Conservation (phyloP, 1,284 basidiomycete species). For the Neonothopanus nambi region DNA sequence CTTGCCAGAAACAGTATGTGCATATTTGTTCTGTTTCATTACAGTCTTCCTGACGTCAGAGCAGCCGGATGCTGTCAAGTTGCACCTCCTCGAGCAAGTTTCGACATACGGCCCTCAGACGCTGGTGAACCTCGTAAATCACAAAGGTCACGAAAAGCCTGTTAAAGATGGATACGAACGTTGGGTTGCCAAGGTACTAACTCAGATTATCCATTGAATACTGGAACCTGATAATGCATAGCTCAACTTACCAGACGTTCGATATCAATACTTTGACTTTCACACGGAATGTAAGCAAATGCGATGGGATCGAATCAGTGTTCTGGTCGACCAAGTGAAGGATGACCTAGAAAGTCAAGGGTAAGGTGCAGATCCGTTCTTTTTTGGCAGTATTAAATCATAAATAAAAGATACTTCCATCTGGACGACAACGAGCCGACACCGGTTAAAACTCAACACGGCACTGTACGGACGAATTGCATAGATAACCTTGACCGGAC, state of each 20-base stretch:
- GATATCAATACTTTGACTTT: constrained; percentile 98
- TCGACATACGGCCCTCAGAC: constrained; percentile 79
- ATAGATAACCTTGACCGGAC: constrained; percentile 98
- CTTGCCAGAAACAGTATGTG: constrained; percentile 73
- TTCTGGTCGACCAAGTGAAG: constrained; percentile 79
- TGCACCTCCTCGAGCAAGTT: constrained; percentile 79
- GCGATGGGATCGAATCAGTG: constrained; percentile 91
- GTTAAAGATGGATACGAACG: constrained; percentile 96
- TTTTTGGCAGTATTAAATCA: neutral
- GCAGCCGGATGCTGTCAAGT: constrained; percentile 70
- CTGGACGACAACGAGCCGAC: constrained; percentile 46
- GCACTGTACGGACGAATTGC: constrained; percentile 82
- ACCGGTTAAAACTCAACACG: constrained; percentile 60
- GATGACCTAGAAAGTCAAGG: constrained; percentile 75
- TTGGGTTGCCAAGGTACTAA: constrained; percentile 61
- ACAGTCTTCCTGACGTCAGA: constrained; percentile 8
- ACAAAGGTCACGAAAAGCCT: constrained; percentile 92
- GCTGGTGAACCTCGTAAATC: constrained; percentile 93
- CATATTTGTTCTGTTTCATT: neutral
- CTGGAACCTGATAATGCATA: constrained; percentile 26
- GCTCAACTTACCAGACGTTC: constrained; percentile 67
- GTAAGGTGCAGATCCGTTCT: constrained; percentile 38
- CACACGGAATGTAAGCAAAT: constrained; percentile 95
- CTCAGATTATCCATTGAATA: constrained; percentile 11
- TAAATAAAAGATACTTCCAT: constrained; percentile 69